A percentile compares a stretch with the other conserved stretches of the same genome.
phyloP scores from a whole-genome alignment of 2,329 filamentous ascomycete genomes.

The Monosporascus cannonballus region DNA sequence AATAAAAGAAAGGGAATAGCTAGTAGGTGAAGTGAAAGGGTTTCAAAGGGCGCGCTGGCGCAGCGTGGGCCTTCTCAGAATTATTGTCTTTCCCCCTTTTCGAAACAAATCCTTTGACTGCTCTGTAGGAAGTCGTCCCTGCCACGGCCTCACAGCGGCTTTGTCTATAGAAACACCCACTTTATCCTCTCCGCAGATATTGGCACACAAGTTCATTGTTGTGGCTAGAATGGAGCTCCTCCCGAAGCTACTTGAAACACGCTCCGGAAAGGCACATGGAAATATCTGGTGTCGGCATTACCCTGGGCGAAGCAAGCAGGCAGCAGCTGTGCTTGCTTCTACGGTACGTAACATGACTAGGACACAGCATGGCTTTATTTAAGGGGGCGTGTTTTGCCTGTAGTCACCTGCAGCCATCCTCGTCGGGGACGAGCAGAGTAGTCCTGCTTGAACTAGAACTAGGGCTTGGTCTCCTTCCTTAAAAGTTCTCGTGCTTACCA shows the following conservation, averaged over 20 bases:
- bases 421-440: too few species aligned
- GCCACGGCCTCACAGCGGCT: background rate
- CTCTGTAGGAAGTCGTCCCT: background rate
- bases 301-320: too few species aligned
- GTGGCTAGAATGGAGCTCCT: background rate
- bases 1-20: background rate
- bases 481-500: too few species aligned
- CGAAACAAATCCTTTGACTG: background rate
- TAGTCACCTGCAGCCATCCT: too few species aligned
- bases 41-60: background rate
- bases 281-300: too few species aligned
- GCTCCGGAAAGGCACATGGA: too few species aligned
- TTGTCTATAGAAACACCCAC: background rate
- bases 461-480: too few species aligned
- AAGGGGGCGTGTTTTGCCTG: too few species aligned
- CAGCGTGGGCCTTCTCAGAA: background rate
- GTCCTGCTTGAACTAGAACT: too few species aligned
- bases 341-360: too few species aligned
- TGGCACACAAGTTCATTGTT: background rate
- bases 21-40: background rate
- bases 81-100: background rate
- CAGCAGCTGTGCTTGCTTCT: too few species aligned
- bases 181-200: background rate
- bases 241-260: background rate
- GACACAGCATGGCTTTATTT: too few species aligned